These are phyloP conservation scores for Candida corydali DNA, from an alignment of 805 yeast species.

Conservation along the genomic window DNA sequence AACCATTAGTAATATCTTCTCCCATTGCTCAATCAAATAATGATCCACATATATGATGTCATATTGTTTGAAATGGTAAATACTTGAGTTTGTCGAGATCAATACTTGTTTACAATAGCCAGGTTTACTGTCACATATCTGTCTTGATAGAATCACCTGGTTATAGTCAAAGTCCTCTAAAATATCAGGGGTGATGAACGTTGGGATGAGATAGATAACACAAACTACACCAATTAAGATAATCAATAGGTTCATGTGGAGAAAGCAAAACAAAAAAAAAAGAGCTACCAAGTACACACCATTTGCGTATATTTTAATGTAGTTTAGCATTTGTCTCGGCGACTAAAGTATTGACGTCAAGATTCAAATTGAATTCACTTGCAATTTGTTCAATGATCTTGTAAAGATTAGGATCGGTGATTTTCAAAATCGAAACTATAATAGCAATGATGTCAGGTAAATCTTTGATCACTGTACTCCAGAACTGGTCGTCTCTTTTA, in stretches of 20 bases:
- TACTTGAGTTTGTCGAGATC: constrained; percentile 2
- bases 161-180: constrained; percentile 11
- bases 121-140: not conserved
- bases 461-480: not conserved
- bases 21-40: constrained; percentile 8
- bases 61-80: constrained; percentile 9
- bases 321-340: no score
- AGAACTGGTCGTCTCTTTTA: not conserved
- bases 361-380: no score
- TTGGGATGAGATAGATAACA: constrained; percentile 1
- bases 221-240: no score
- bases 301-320: no score
- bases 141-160: constrained; percentile 1
- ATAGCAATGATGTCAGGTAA: not conserved
- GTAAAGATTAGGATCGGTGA: no score
- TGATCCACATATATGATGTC: constrained; percentile 17
- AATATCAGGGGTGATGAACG: constrained; percentile 12
- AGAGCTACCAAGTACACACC: no score
- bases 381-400: no score
- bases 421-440: not conserved
- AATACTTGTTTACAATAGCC: not conserved
- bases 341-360: no score
- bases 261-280: not conserved
- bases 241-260: no score
- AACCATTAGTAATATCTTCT: constrained; percentile 2